Conservation (phyloP, 768 basidiomycete genomes). For the Flagelloscypha sp. region DNA sequence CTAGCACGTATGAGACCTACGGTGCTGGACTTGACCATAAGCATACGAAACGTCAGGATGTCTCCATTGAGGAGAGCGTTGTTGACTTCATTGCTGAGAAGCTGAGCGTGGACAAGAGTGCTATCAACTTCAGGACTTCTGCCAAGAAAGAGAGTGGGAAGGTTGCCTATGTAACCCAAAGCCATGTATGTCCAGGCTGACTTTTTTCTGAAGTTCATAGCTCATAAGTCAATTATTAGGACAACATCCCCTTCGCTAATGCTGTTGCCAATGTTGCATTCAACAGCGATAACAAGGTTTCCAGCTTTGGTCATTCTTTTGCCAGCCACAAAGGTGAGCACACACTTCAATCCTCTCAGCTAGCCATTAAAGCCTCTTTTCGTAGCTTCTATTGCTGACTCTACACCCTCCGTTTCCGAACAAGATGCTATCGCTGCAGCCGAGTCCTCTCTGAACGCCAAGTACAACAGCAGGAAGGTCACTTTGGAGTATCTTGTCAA, state of each 20-base stretch:
- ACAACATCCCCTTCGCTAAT: slow-evolving; percentile 22
- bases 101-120: slow-evolving; percentile 14
- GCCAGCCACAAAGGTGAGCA: not conserved
- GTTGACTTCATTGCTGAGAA: slow-evolving; percentile 20
- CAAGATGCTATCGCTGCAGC: slow-evolving; percentile 28
- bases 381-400: slow-evolving; percentile 18
- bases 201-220: not conserved
- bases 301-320: not conserved
- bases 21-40: slow-evolving; percentile 18
- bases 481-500: slow-evolving; percentile 33
- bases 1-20: slow-evolving; percentile 4
- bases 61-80: slow-evolving; percentile 21
- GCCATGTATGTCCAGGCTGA: slow-evolving; percentile 13
- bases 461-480: slow-evolving; percentile 30
- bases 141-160: slow-evolving; percentile 12
- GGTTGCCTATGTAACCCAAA: slow-evolving; percentile 25
- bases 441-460: slow-evolving; percentile 29
- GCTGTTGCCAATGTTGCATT: slow-evolving; percentile 27
- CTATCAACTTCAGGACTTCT: slow-evolving; percentile 15
- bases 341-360: not conserved
- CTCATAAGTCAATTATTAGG: slow-evolving; percentile 12
- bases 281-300: slow-evolving; percentile 13
- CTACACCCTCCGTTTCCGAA: slow-evolving; percentile 28
- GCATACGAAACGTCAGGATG: slow-evolving; percentile 13
- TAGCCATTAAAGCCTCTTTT: not conserved